Base-by-base conservation (phyloP, 768 basidiomycete genomes). In the Russula brevipes region DNA sequence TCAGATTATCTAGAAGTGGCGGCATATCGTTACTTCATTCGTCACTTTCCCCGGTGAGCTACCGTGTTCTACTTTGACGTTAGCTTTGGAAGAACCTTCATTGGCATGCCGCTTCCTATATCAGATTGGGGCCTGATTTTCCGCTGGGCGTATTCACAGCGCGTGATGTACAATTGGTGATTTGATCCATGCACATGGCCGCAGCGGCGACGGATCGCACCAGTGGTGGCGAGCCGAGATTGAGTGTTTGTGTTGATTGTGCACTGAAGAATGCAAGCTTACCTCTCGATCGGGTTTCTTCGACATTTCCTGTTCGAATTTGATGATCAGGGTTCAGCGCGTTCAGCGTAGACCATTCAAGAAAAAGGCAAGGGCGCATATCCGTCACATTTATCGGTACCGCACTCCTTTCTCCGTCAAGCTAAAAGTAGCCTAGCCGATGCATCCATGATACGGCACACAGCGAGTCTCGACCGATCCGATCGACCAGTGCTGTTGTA, bases 291-390 rank as follows among this genome's bases (percentile, higher is more conserved):
- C 38, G 47, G 24, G 24, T 24, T 49, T 12, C 1, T 49, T 35
- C 16, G 50, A 51, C 16, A 5, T 7, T 47, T 12, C 19, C 52
- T 38, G 36, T 39, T 54, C 38, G 12, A 39, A 41, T 41, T 39
- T 54, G 14, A 41, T 41, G 38, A 39, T 30, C 38, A 24, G 38
- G 24, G 24, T 24, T 24, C 24, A 24, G 24, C 24, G 24, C 24
- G 24, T 12, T 24, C 49, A 31, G 46, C 30, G 6, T 5, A 49
- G 24, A 44, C 33, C 33, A 19, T 56, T 45, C 31, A 33, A 56
- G 55, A 56, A 56, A 56, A 56, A 33, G 55, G 55, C 17, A 45
- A 45, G 42, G 9, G 42, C 55, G 42, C 19, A 31, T 11, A 45
- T 44, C 41, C 42, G 31, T 31, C n/a, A 10, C 5, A 11, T 33